phyloP scores from a whole-genome alignment of 2,329 filamentous ascomycete genomes.

The Coniochaeta pulveracea region DNA sequence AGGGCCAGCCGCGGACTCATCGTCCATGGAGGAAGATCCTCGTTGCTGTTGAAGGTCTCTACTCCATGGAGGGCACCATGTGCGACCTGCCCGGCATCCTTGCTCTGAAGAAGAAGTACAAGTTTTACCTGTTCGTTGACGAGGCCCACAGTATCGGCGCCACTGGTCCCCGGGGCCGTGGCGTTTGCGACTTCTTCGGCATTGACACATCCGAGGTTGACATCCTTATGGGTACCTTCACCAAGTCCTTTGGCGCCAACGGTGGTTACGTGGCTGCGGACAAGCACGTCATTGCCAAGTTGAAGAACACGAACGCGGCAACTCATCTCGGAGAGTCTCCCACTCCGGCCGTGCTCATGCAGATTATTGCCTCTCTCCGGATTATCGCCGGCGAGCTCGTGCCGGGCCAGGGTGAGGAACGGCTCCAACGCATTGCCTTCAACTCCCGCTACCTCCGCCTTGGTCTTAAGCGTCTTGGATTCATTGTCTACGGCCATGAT shows the following conservation, averaged over 20 bases:
- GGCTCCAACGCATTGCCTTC: conserved; percentile 90
- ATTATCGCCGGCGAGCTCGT: conserved; percentile 82
- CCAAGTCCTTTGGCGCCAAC: conserved; percentile 97
- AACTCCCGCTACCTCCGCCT: conserved; percentile 98
- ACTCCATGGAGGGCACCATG: conserved; percentile 99
- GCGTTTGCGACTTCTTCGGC: conserved; percentile 95
- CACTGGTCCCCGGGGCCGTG: conserved; percentile 75
- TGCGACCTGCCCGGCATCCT: conserved; percentile 89
- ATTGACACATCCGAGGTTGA: conserved; percentile 82
- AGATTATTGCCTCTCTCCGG: conserved; percentile 77
- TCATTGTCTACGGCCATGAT: conserved; percentile 94
- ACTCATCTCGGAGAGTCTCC: conserved; percentile 83
- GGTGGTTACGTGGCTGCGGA: conserved; percentile 90
- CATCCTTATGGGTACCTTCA: conserved; percentile 95
- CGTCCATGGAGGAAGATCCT: conserved; percentile 99
- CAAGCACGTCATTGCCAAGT: conserved; percentile 84
- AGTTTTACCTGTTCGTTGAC: conserved; percentile 90
- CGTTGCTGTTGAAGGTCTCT: conserved; percentile 90
- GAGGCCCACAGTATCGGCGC: conserved; percentile 95
- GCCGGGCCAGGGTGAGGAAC: conserved; percentile 89
- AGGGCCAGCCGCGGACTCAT: conserved; percentile 96
- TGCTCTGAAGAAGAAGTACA: conserved; percentile 86
- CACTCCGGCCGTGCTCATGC: conserved; percentile 75
- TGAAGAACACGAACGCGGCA: conserved; percentile 74
- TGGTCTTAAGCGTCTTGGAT: conserved; percentile 89